Base-by-base conservation (phyloP, 306 rosid genomes). In the Prosopis cineraria region DNA sequence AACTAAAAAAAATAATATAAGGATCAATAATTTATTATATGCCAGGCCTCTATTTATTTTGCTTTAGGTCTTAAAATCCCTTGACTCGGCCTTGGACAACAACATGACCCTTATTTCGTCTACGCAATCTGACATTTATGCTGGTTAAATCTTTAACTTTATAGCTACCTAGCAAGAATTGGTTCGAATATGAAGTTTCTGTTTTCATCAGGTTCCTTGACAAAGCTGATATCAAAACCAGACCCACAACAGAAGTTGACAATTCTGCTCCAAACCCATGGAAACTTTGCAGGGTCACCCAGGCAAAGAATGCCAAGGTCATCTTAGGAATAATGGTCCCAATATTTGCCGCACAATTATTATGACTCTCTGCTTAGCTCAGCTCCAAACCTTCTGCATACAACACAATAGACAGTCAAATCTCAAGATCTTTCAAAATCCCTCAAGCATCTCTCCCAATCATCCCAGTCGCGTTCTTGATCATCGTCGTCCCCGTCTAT, bases 301-400 rank as follows among this genome's bases (percentile, higher is more conserved):
- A 95, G 82, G 98, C 91, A n/a, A 98, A 95, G 80, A 92, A 92
- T 56, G 98, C 96, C 25, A 95, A 95, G 80, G 81, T 93, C 67
- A 65, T 92, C 33, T 76, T 86, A 1, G 84, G 96, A 62, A 84
- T 95, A 62, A 84, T 95, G 97, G 22, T 86, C 53, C 98, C 98
- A 25, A 78, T 95, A 41, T 95, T 95, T 74, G 90, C 40, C 92
- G 98, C 88, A 91, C 98, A 81, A 87, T 92, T 22, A 80, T 90
- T 75, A 92, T 92, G 98, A 95, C 98, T 17, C 97, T 95, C 41
- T 95, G 98, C 80, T 80, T 95, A 24, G 98, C 98, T 43, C 98
- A 95, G 55, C 97, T 95, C 12, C 98, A 89, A 85, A 95, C 98
- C 30, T 92, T 95, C 84, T 95, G 93, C 65, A 87, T 95, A 87